Evolutionary conservation across 176 grass and related monocot species (phyloP).

Genomic region (Alopecurus myosuroides): DNA sequence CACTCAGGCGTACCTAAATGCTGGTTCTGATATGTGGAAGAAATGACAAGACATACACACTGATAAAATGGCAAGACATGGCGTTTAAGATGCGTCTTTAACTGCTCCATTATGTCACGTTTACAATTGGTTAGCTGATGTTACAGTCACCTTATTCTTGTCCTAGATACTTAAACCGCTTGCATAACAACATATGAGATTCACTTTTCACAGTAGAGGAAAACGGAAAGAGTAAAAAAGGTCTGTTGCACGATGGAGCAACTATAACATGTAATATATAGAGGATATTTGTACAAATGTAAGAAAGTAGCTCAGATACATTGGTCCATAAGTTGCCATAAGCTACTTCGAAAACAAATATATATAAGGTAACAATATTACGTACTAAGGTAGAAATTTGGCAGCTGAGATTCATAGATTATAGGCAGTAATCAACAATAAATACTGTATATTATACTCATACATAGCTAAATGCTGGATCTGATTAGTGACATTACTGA

Average conservation of each 20-base stretch:
- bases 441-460: not conserved
- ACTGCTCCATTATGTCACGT: not conserved
- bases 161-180: not conserved
- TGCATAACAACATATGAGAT: not conserved
- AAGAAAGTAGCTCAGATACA: not conserved
- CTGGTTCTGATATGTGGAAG: not conserved
- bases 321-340: not conserved
- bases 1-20: not conserved
- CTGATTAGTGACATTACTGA: not conserved
- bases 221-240: not conserved
- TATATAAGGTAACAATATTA: not conserved
- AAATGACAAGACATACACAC: not conserved
- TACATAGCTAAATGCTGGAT: not conserved
- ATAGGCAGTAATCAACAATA: not conserved
- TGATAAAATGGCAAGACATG: not conserved
- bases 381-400: not conserved
- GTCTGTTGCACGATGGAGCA: not conserved
- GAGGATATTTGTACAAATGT: not conserved
- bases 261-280: not conserved
- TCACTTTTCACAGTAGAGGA: not conserved
- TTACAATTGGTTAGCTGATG: not conserved
- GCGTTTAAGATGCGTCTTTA: not conserved
- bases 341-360: not conserved
- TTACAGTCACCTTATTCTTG: not conserved
- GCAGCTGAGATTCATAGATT: not conserved